Evolutionary conservation across 2,329 filamentous ascomycete genomes (phyloP), one percentile per base, ranked within the genome.

Genomic region (Colletotrichum liaoningense): DNA sequence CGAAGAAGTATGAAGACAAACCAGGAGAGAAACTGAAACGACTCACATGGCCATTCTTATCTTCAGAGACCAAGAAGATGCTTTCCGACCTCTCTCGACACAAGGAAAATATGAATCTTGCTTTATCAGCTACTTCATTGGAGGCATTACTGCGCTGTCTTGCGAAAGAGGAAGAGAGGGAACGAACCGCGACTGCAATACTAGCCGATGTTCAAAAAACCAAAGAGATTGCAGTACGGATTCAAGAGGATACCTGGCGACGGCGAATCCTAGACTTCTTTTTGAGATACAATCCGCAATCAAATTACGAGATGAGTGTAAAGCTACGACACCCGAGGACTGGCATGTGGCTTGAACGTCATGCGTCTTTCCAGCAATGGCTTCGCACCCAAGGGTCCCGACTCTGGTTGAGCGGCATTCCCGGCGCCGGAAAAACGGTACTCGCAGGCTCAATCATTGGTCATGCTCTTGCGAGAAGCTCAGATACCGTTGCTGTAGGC

Each of bases 141-240:
- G 58, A 72, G 0, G 46, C 56, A 0, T 24, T 72, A 1, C 8
- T 72, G 1, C 69, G 63, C 1, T 16, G 4, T 3, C 2, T 72
- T 1, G 58, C 63, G 0, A 33, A 63, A 9, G 57, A 67, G 16
- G 60, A 30, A 24, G 16, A 38, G 1, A n/a, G 8, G 0, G 56
- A 59, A 0, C 5, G 26, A 1, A 12, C 35, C 0, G 19, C 5
- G 0, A 5, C 12, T 0, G 54, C 30, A 0, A 58, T 66, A 7
- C n/a, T 22, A 0, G 12, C 33, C 3, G 38, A 56, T 1, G 42
- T 72, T 1, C 11, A 57, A 3, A 35, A 58, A 6, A 63, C 56
- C 0, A 63, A 56, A 0, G 11, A 67, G 12, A 72, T 72, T 9
- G 58, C 30, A 0, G 38, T 11, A 1, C 69, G 63, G 2, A 72